These are phyloP conservation scores for Aureobasidium sp. DNA, from an alignment of 2,329 filamentous ascomycete genomes.

Conservation along the genomic window DNA sequence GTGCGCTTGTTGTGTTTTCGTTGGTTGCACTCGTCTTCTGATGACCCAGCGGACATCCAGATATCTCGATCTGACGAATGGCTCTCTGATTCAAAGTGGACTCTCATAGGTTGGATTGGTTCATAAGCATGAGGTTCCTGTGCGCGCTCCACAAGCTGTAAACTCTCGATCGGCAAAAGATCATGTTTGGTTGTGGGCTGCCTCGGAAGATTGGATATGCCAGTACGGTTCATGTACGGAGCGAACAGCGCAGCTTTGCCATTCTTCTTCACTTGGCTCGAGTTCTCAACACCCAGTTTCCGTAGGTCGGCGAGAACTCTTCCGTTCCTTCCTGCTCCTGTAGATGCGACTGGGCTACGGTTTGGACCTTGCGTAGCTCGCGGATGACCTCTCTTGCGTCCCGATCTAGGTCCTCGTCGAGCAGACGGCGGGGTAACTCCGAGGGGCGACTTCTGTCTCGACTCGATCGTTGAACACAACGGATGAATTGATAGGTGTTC, in stretches of 20 bases:
- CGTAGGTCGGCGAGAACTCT: not conserved
- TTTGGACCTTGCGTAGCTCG: not conserved
- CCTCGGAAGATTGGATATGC: slow-evolving; percentile 1
- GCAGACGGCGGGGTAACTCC: not conserved
- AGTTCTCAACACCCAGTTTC: not conserved
- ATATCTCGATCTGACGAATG: slow-evolving; percentile 12
- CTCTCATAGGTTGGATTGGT: not conserved
- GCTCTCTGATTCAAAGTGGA: not conserved
- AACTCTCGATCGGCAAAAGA: no score
- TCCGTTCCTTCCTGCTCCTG: not conserved
- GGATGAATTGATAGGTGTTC: not conserved
- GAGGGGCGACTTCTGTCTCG: not conserved
- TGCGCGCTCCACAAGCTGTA: not conserved
- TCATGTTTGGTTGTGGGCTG: not conserved
- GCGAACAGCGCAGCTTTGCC: slow-evolving; percentile 4
- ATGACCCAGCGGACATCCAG: slow-evolving; percentile 2
- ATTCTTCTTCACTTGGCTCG: not conserved
- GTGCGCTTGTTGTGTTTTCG: not conserved
- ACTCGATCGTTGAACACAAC: not conserved
- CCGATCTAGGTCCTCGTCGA: not conserved
- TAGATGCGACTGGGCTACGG: not conserved
- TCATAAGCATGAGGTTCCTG: not conserved
- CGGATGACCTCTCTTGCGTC: not conserved
- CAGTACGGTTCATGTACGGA: slow-evolving; percentile 15
- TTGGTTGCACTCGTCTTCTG: not conserved